Evolutionary conservation across 768 basidiomycete genomes (phyloP).

Genomic region (Podaxis pistillaris): DNA sequence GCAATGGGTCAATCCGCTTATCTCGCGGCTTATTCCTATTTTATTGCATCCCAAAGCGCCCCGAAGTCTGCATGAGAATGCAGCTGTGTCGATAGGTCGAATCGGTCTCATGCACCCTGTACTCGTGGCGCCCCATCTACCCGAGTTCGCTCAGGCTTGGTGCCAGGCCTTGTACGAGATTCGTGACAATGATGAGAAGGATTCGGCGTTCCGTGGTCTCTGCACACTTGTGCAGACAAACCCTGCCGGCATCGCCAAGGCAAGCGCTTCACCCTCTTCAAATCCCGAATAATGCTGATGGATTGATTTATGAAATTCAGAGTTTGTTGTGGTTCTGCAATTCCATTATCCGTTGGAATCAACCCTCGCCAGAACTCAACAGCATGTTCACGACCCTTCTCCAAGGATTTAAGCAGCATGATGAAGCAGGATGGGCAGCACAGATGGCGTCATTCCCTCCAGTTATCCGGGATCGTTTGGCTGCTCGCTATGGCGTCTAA

Average conservation of each 20-base stretch:
- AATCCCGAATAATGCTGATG: background rate
- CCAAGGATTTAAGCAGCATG: slow-evolving; percentile 86
- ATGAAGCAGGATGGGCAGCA: slow-evolving; percentile 80
- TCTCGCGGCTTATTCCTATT: slow-evolving; percentile 89
- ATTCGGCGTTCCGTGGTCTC: slow-evolving; percentile 96
- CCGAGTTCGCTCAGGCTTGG: slow-evolving; percentile 94
- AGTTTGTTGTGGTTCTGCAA: slow-evolving; percentile 98
- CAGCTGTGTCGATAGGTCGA: slow-evolving; percentile 96
- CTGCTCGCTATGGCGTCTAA: slow-evolving; percentile 84
- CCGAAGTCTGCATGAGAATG: slow-evolving; percentile 94
- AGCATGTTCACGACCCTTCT: slow-evolving; percentile 91
- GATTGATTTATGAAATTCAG: slow-evolving; percentile 37
- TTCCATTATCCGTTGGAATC: slow-evolving; percentile 93
- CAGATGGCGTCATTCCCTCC: slow-evolving; percentile 85
- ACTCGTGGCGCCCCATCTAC: slow-evolving; percentile 84
- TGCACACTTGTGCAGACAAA: slow-evolving; percentile 95
- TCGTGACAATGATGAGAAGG: slow-evolving; percentile 99
- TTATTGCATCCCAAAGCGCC: slow-evolving; percentile 91
- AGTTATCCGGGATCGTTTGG: slow-evolving; percentile 83
- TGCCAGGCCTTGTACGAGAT: slow-evolving; percentile 97
- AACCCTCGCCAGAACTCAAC: slow-evolving; percentile 89
- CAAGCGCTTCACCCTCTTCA: slow-evolving; percentile 31
- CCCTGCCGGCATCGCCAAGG: slow-evolving; percentile 91
- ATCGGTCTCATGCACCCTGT: slow-evolving; percentile 91
- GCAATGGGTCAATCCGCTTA: slow-evolving; percentile 87